Base-by-base conservation (phyloP, 2,329 filamentous ascomycete genomes). In the Colletotrichum plurivorum region DNA sequence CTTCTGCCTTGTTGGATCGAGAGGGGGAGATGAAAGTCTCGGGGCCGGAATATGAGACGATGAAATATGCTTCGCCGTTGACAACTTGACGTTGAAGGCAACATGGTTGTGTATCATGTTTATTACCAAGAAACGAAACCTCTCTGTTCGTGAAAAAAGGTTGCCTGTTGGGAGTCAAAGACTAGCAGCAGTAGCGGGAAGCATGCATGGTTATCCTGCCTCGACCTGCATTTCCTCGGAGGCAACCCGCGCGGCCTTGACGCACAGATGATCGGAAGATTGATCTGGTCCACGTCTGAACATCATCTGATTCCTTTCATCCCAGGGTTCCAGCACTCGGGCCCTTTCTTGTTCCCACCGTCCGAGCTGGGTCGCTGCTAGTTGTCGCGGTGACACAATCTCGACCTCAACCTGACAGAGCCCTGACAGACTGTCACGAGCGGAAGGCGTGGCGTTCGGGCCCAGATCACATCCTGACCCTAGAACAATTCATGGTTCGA, bases 391-490 rank as follows among this genome's bases (percentile, higher is more conserved):
- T 63, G 65, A 67, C 65, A 67, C 27, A 39, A 54, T 46, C 25
- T 58, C 16, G n/a, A 27, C 46, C 27, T 31, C 16, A 25, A 39
- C 46, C 46, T 63, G 59, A 58, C 65, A 67, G 59, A 41, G 18
- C 25, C 46, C 46, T 67, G 65, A 63, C 65, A 67, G 54, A 67
- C 39, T 67, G 65, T 67, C 65, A 67, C 22, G 25, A 39, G 53
- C 53, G 59, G 52, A 54, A 58, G 59, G 45, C 48, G 53, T 68
- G 60, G 65, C 60, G 53, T 53, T 49, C 9, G 8, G 2, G 13
- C 10, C 10, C n/a, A 49, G 61, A 45, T 54, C 54, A 41, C 49
- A 54, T 39, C n/a, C n/a, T 51, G 49, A n/a, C 22, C 36, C 10
- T 16, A 27, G 22, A 52, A 49, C 55, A 20, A n/a, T 56, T 18